Conservation (phyloP, 2,329 filamentous ascomycete genomes). For the Talaromyces atroroseus region DNA sequence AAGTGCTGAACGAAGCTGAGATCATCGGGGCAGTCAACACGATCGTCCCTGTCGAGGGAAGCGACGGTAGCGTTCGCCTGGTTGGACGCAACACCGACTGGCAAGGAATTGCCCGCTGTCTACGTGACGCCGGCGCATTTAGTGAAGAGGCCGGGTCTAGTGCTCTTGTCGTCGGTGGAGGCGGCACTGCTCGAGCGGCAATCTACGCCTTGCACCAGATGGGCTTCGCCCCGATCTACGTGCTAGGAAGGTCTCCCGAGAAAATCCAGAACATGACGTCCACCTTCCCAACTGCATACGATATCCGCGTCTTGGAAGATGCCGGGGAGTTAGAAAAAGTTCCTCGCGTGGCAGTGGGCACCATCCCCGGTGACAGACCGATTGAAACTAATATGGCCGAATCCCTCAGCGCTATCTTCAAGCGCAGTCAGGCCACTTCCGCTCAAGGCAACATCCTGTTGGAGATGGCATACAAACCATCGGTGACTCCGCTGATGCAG, state of each 20-base stretch:
- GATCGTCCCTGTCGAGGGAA: slow-evolving; percentile 59
- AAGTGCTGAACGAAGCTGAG: slow-evolving; percentile 70
- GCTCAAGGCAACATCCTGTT: slow-evolving; percentile 59
- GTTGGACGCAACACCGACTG: slow-evolving; percentile 94
- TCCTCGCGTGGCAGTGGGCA: slow-evolving; percentile 74
- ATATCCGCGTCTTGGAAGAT: slow-evolving; percentile 59
- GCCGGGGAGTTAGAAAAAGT: slow-evolving; percentile 48
- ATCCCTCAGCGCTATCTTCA: slow-evolving; percentile 54
- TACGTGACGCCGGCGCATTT: slow-evolving; percentile 63
- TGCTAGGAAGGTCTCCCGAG: slow-evolving; percentile 68
- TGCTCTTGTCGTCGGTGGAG: slow-evolving; percentile 81
- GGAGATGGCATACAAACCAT: slow-evolving; percentile 96
- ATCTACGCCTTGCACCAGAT: slow-evolving; percentile 82
- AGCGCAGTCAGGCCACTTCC: slow-evolving; percentile 29
- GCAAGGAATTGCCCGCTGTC: slow-evolving; percentile 78
- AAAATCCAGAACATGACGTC: slow-evolving; percentile 64
- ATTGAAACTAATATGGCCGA: slow-evolving; percentile 68
- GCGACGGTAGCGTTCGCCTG: slow-evolving; percentile 49
- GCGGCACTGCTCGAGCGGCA: slow-evolving; percentile 85
- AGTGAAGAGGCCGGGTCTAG: slow-evolving; percentile 39
- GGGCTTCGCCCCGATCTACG: slow-evolving; percentile 78
- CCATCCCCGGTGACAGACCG: slow-evolving; percentile 81
- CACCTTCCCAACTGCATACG: slow-evolving; percentile 69
- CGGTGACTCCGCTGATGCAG: slow-evolving; percentile 76
- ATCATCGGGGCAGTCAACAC: slow-evolving; percentile 94